A percentile compares a stretch with the other conserved stretches of the same genome.
Evolutionary conservation across 2,329 filamentous ascomycete genomes (phyloP).

Genomic region (Colletotrichum simmondsii): DNA sequence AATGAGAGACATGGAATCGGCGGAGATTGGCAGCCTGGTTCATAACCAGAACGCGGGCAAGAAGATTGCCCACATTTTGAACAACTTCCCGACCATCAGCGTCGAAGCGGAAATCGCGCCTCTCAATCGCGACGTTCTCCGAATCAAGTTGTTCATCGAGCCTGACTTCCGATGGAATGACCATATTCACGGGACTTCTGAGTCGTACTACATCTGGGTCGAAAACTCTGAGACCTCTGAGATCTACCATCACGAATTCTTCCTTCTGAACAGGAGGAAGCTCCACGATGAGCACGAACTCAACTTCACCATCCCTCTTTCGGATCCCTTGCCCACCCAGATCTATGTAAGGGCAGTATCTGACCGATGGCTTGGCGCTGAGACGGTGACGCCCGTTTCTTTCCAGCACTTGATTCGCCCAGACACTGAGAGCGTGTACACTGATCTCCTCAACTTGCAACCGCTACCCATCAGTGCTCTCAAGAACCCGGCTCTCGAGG

Average conservation of each 20-base stretch:
- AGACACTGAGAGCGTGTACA: conserved; percentile 97
- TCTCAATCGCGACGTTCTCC: conserved; percentile 90
- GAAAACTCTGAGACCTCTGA: conserved; percentile 98
- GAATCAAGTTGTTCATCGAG: conserved; percentile 87
- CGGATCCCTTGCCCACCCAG: conserved; percentile 92
- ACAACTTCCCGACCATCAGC: conserved; percentile 91
- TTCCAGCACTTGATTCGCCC: conserved; percentile 98
- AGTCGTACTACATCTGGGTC: conserved; percentile 99
- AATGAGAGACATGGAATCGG: conserved; percentile 90
- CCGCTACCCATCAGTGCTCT: conserved; percentile 88
- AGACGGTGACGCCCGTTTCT: conserved; percentile 93
- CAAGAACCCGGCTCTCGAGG: conserved; percentile 87
- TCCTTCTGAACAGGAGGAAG: conserved; percentile 90
- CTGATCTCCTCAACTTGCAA: conserved; percentile 90
- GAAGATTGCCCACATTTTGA: conserved; percentile 82
- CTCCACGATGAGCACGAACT: conserved; percentile 96
- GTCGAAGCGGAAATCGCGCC: conserved; percentile 96
- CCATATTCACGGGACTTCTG: conserved; percentile 89
- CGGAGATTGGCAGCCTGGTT: conserved; percentile 90
- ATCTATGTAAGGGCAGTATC: conserved; percentile 96
- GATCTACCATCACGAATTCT: conserved; percentile 98
- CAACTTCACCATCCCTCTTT: conserved; percentile 95
- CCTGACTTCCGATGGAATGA: conserved; percentile 97
- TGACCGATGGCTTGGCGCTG: conserved; percentile 95
- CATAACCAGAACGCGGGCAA: conserved; percentile 90